phyloP scores from a whole-genome alignment of 345 rosid species.

The Kernera saxatilis region DNA sequence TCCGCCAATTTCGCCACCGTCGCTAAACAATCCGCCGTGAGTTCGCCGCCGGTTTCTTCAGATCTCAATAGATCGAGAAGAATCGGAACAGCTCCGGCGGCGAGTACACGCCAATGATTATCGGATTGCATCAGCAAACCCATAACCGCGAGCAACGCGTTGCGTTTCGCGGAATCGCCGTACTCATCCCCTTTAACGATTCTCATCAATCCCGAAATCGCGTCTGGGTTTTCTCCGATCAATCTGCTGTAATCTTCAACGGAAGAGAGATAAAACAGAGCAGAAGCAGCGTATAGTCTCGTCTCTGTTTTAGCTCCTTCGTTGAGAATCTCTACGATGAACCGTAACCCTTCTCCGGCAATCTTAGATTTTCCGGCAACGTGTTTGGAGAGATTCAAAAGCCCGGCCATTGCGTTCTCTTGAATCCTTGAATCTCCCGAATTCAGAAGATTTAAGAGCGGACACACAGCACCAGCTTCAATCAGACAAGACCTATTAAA shows the following conservation, averaged over 20 bases:
- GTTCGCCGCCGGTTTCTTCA: slow-evolving; percentile 40
- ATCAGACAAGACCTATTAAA: slow-evolving; percentile 57
- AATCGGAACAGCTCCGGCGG: slow-evolving; percentile 47
- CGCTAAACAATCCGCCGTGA: slow-evolving; percentile 54
- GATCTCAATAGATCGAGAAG: slow-evolving; percentile 39
- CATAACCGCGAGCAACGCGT: slow-evolving; percentile 53
- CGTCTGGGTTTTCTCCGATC: slow-evolving; percentile 54
- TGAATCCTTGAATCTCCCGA: slow-evolving; percentile 32
- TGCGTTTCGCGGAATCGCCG: slow-evolving; percentile 58
- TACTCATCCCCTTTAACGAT: slow-evolving; percentile 49
- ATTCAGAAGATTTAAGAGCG: slow-evolving; percentile 45
- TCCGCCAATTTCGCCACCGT: slow-evolving; percentile 55
- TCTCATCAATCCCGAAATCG: slow-evolving; percentile 50
- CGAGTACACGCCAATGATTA: slow-evolving; percentile 49
- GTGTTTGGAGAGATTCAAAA: slow-evolving; percentile 67
- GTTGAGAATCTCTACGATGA: slow-evolving; percentile 47
- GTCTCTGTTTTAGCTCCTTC: slow-evolving; percentile 56
- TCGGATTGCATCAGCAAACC: slow-evolving; percentile 45
- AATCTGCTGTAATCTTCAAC: slow-evolving; percentile 45
- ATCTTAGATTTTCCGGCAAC: slow-evolving; percentile 46
- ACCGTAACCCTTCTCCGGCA: slow-evolving; percentile 50
- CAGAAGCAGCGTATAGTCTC: slow-evolving; percentile 58
- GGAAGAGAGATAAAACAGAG: slow-evolving; percentile 63
- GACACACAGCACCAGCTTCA: slow-evolving; percentile 51
- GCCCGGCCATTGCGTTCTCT: slow-evolving; percentile 59